A percentile compares a stretch with the other conserved stretches of the same genome.
These are phyloP conservation scores for Waltergamsia citrina DNA, from an alignment of 2,329 filamentous ascomycete genomes.

Conservation along the genomic window DNA sequence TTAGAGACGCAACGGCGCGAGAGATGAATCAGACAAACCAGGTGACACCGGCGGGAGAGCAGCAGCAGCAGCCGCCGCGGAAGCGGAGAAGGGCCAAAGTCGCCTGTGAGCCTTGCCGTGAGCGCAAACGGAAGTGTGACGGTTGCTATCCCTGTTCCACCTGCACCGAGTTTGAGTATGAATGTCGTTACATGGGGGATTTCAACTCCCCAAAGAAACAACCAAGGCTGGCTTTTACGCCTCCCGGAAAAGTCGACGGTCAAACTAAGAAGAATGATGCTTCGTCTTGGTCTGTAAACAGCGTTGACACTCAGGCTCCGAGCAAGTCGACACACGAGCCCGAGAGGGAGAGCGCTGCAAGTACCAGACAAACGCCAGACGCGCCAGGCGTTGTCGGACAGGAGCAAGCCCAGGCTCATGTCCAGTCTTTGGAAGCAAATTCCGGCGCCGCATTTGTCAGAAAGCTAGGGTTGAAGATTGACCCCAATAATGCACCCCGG, in stretches of 20 bases:
- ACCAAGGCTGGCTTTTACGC: background rate
- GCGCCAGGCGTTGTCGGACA: background rate
- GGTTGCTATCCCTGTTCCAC: slow-evolving; percentile 41
- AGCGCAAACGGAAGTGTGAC: slow-evolving; percentile 47
- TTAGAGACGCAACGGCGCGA: too few relatives aligned
- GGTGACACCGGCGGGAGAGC: too few relatives aligned
- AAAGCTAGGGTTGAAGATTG: slow-evolving; percentile 39
- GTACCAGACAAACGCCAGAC: too few relatives aligned
- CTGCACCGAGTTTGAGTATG: slow-evolving; percentile 42
- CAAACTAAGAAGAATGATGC: too few relatives aligned
- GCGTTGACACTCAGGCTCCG: too few relatives aligned
- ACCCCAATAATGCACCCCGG: slow-evolving; percentile 40
- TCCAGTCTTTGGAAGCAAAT: slow-evolving; percentile 42
- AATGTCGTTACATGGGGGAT: slow-evolving; percentile 43
- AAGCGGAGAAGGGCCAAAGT: slow-evolving; percentile 23
- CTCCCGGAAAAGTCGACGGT: too few relatives aligned
- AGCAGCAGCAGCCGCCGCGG: too few relatives aligned
- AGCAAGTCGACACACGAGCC: too few relatives aligned
- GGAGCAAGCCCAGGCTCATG: slow-evolving; percentile 13
- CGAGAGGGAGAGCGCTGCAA: too few relatives aligned
- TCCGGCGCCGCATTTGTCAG: slow-evolving; percentile 47
- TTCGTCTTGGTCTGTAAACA: too few relatives aligned
- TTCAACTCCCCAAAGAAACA: too few relatives aligned
- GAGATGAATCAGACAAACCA: too few relatives aligned
- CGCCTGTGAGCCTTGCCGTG: slow-evolving; percentile 41